A percentile compares a stretch with the other conserved stretches of the same genome.
phyloP scores from a whole-genome alignment of 2,329 filamentous ascomycete species.

The Scolecobasidium constrictum region DNA sequence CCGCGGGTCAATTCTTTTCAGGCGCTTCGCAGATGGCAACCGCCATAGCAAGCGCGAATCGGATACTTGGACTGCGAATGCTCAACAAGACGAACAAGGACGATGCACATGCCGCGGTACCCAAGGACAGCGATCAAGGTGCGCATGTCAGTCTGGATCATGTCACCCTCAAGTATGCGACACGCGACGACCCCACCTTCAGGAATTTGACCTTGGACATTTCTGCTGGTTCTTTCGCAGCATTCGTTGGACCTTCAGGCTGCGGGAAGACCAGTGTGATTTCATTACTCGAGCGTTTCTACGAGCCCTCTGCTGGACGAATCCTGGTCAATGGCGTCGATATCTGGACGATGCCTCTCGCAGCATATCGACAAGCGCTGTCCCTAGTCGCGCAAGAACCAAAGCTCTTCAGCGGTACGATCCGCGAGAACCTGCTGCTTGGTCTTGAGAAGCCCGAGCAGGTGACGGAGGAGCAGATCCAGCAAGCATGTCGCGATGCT shows the following conservation, averaged over 20 bases:
- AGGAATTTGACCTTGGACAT: slow-evolving; percentile 12
- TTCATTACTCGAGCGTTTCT: slow-evolving; percentile 49
- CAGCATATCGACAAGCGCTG: slow-evolving; percentile 28
- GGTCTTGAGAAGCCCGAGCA: slow-evolving; percentile 31
- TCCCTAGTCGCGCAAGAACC: slow-evolving; percentile 37
- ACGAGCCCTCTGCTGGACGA: slow-evolving; percentile 53
- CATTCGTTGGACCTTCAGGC: slow-evolving; percentile 58
- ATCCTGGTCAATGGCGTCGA: slow-evolving; percentile 44
- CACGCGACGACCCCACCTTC: slow-evolving; percentile 2
- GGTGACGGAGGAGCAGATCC: slow-evolving; percentile 19
- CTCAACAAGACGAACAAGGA: slow-evolving; percentile 7
- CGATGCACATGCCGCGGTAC: slow-evolving; percentile 7
- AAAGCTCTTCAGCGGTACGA: slow-evolving; percentile 32
- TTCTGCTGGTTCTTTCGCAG: slow-evolving; percentile 55
- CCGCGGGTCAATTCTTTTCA: slow-evolving; percentile 26
- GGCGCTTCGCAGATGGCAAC: slow-evolving; percentile 34
- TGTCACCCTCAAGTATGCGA: slow-evolving; percentile 15
- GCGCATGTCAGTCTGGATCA: slow-evolving; percentile 14
- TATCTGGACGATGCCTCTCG: slow-evolving; percentile 23
- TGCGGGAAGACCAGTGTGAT: slow-evolving; percentile 69
- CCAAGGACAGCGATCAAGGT: slow-evolving; percentile 8
- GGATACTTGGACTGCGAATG: slow-evolving; percentile 24
- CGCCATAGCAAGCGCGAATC: slow-evolving; percentile 25
- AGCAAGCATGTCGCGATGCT: slow-evolving; percentile 22
- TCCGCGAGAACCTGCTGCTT: slow-evolving; percentile 27